Evolutionary conservation across 768 basidiomycete species (phyloP).

Genomic region (Holtermanniella nyarrowii): DNA sequence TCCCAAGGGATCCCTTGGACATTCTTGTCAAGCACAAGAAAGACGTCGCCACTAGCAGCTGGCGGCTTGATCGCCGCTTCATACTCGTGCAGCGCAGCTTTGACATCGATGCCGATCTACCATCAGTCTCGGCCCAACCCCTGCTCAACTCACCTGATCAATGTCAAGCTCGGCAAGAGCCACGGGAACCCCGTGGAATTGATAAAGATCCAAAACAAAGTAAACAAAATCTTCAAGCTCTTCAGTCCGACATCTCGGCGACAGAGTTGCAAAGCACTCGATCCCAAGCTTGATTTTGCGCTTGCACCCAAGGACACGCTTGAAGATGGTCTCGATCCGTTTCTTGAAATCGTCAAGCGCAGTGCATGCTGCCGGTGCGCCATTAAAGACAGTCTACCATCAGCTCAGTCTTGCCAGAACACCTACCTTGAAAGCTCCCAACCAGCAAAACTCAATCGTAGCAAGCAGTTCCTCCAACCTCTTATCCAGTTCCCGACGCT

Average conservation of each 20-base stretch:
- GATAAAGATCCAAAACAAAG: constrained; percentile 86
- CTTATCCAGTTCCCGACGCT: constrained; percentile 62
- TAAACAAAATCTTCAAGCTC: constrained; percentile 92
- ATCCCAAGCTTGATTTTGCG: constrained; percentile 51
- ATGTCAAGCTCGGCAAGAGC: constrained; percentile 86
- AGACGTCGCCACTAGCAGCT: constrained; percentile 50
- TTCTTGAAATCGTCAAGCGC: constrained; percentile 51
- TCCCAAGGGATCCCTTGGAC: constrained; percentile 91
- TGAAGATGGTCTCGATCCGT: constrained; percentile 67
- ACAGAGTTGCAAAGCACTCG: constrained; percentile 72
- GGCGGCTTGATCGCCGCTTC: constrained; percentile 33
- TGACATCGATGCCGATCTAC: constrained; percentile 62
- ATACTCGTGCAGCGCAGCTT: constrained; percentile 64
- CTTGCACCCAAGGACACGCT: constrained; percentile 51
- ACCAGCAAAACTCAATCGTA: constrained; percentile 90
- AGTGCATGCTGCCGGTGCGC: constrained; percentile 43
- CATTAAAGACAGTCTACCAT: constrained; percentile 33
- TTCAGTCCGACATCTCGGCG: constrained; percentile 74
- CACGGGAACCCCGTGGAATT: constrained; percentile 80
- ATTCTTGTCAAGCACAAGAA: constrained; percentile 81
- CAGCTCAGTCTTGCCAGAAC: not conserved
- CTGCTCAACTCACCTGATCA: constrained; percentile 53
- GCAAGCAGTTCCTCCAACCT: constrained; percentile 63
- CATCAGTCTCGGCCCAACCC: not conserved
- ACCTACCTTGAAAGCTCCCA: constrained; percentile 89